Evolutionary conservation across 2,329 filamentous ascomycete species (phyloP).

Genomic region (Hypoxylon sp.): DNA sequence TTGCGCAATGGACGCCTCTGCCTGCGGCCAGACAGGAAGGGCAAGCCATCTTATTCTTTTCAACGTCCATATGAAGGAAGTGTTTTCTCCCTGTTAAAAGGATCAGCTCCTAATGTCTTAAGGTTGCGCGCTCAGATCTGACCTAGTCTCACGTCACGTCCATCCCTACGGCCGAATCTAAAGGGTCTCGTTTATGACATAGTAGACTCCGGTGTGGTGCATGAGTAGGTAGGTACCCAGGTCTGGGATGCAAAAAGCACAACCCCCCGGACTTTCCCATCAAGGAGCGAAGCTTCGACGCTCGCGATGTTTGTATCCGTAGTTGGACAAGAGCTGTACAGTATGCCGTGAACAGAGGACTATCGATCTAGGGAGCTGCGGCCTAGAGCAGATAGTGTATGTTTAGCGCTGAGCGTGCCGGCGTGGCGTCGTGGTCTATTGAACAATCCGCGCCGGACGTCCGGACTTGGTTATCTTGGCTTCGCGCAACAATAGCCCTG

Average conservation of each 20-base stretch:
- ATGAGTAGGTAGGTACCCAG: not conserved
- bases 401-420: not conserved
- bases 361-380: not conserved
- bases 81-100: not conserved
- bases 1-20: not conserved
- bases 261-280: constrained; percentile 27
- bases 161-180: constrained; percentile 3
- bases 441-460: constrained; percentile 33
- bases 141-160: constrained; percentile 15
- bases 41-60: constrained; percentile 24
- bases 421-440: constrained; percentile 9
- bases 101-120: constrained; percentile 7
- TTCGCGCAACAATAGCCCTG: constrained; percentile 3
- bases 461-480: constrained; percentile 17
- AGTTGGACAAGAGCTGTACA: not conserved
- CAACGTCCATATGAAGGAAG: not conserved
- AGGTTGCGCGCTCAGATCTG: constrained; percentile 7
- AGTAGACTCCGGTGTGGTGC: constrained; percentile 13
- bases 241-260: not conserved
- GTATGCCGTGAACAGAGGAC: constrained; percentile 2
- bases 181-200: not conserved
- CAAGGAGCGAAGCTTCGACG: constrained; percentile 6
- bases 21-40: not conserved
- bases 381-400: not conserved
- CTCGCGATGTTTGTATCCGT: not conserved